phyloP scores from a whole-genome alignment of 257 asterid genomes.

The Paulownia fortunei region DNA sequence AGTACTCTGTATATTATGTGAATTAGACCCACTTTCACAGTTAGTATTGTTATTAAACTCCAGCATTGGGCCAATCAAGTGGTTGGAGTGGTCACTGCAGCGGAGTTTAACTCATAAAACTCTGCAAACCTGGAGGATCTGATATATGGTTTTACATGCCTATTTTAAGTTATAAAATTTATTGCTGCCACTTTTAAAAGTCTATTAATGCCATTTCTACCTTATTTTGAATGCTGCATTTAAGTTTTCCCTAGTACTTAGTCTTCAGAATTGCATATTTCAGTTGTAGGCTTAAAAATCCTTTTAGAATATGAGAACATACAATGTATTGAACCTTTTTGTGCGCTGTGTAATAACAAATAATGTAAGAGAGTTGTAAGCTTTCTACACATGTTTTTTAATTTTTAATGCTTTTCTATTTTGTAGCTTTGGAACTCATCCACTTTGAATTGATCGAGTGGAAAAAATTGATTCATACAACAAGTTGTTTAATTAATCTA shows the following conservation, averaged over 20 bases:
- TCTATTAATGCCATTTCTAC: neutral
- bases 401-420: neutral
- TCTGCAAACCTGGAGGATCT: neutral
- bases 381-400: neutral
- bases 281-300: neutral
- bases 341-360: neutral
- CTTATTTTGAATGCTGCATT: neutral
- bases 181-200: constrained; percentile 1
- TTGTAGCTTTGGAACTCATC: neutral
- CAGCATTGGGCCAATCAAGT: neutral
- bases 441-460: constrained; percentile 18
- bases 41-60: neutral
- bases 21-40: neutral
- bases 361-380: neutral
- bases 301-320: neutral
- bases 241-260: neutral
- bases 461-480: neutral
- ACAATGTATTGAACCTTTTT: neutral
- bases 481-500: neutral
- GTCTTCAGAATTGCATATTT: neutral
- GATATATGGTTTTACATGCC: neutral
- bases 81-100: neutral
- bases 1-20: neutral
- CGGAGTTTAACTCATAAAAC: neutral
- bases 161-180: neutral